A percentile compares a stretch with the other conserved stretches of the same genome.
Evolutionary conservation across 495 filamentous ascomycete species (phyloP).

Genomic region (Annulohypoxylon nitens): DNA sequence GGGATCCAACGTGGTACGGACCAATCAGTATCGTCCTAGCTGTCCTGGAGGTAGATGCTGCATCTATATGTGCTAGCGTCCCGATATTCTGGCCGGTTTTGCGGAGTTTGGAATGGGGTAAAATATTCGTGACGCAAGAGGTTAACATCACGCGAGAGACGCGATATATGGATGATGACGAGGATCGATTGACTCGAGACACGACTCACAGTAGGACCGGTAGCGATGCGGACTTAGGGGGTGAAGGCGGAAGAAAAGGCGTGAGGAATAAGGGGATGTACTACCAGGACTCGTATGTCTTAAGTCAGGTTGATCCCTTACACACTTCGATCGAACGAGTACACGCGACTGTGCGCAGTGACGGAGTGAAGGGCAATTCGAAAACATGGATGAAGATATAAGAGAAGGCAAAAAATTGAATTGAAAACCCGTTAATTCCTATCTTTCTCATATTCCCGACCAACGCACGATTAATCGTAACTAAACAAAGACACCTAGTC

Average conservation of each 20-base stretch:
- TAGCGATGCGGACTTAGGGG: conserved; percentile 39
- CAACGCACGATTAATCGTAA: background rate
- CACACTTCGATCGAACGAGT: conserved; percentile 33
- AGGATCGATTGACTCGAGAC: conserved; percentile 41
- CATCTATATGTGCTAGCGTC: conserved; percentile 55
- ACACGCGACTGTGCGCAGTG: conserved; percentile 37
- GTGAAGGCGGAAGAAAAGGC: conserved; percentile 5
- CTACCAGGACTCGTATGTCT: conserved; percentile 46
- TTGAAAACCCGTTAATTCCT: conserved; percentile 4
- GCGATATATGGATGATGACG: conserved; percentile 42
- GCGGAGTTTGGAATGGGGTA: conserved; percentile 34
- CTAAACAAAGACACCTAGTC: background rate
- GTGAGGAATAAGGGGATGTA: conserved; percentile 38
- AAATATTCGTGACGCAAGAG: conserved; percentile 52
- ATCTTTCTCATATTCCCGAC: background rate
- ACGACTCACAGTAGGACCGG: conserved; percentile 39
- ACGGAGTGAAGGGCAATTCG: conserved; percentile 24
- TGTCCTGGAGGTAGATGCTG: conserved; percentile 49
- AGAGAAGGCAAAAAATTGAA: conserved; percentile 17
- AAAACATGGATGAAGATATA: conserved; percentile 44
- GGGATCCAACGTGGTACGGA: conserved; percentile 55
- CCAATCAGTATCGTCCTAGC: conserved; percentile 51
- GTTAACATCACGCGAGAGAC: conserved; percentile 51
- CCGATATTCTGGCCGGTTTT: conserved; percentile 53
- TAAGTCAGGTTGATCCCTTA: conserved; percentile 46